Base-by-base conservation (phyloP, 495 filamentous ascomycete species). In the Evernia prunastri region DNA sequence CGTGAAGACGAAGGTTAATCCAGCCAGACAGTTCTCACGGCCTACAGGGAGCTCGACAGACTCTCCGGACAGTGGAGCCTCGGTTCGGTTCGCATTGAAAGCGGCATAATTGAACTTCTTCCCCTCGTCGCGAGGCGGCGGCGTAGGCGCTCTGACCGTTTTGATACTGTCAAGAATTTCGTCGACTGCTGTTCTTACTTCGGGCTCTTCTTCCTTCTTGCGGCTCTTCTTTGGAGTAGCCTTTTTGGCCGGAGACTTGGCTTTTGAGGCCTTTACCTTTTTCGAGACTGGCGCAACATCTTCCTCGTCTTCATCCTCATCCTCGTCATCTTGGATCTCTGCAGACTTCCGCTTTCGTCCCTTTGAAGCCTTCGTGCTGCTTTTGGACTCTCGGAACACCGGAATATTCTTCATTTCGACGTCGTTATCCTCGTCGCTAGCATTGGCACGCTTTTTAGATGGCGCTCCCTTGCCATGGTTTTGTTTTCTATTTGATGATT, bases 1-100 rank as follows among this genome's bases (percentile, higher is more conserved):
- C 18, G 94, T 97, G 66, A 99, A 99, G n/a, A 99, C 94, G 69
- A 99, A 99, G 0, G 86, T 86, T 63, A 97, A 78, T n/a, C 94
- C 95, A 51, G 89, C 86, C 58, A 99, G 81, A 72, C 94, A 99
- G 68, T 97, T 92, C 20, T 94, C 89, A 59, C 85, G 87, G 11
- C 94, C 94, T 35, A 81, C 80, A 15, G 94, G 94, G 59, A 94
- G 75, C n/a, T 92, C 90, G 61, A 79, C 83, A 18, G 81, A 77
- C 29, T 82, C 87, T 42, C 84, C 79, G 54, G 81, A 81, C 37
- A 82, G 84, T 45, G 88, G 84, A 8, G 87, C 81, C 53, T 75
- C 57, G 72, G 82, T 63, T 78, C 76, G 75, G 25, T 63, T 58
- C 81, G 85, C 65, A 51, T 74, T 81, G 76, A 73, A 76, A 73